Conservation (phyloP, 1,284 basidiomycete species). For the Cryptococcus hybrid region DNA sequence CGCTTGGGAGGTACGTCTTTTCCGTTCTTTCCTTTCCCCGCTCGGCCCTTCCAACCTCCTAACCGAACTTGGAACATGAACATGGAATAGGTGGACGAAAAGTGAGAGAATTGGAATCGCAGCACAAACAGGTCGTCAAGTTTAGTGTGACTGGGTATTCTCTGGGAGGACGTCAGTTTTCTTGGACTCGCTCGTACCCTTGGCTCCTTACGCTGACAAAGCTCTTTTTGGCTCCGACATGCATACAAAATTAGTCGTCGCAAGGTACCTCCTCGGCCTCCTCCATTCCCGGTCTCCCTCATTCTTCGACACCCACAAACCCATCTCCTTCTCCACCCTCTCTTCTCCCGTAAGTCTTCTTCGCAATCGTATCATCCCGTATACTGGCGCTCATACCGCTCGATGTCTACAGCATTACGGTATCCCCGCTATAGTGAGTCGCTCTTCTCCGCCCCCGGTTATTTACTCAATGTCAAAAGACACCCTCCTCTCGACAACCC, state of each 20-base stretch:
- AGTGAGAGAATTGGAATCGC: slow-evolving; percentile 28
- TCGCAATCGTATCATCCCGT: no score
- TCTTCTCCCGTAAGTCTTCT: slow-evolving; percentile 34
- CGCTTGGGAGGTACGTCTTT: slow-evolving; percentile 24
- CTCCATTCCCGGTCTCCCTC: slow-evolving; percentile 38
- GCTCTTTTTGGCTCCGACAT: not conserved
- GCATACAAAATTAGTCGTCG: slow-evolving; percentile 33
- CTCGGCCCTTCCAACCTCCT: no score
- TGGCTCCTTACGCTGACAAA: no score
- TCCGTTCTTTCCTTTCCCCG: not conserved
- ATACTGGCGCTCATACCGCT: no score
- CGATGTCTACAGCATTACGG: slow-evolving; percentile 27
- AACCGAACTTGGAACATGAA: no score
- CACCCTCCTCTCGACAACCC: slow-evolving; percentile 60
- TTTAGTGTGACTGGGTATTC: slow-evolving; percentile 49
- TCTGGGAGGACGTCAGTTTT: slow-evolving; percentile 42
- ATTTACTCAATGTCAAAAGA: slow-evolving; percentile 14
- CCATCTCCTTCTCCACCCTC: slow-evolving; percentile 42
- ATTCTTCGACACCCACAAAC: slow-evolving; percentile 39
- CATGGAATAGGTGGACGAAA: slow-evolving; percentile 27
- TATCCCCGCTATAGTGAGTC: slow-evolving; percentile 38
- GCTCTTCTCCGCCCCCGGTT: no score
- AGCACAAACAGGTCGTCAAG: slow-evolving; percentile 27
- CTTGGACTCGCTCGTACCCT: not conserved
- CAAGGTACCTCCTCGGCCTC: slow-evolving; percentile 44